Base-by-base conservation (phyloP, 129 eudicot species). In the Pittosporum tobira region DNA sequence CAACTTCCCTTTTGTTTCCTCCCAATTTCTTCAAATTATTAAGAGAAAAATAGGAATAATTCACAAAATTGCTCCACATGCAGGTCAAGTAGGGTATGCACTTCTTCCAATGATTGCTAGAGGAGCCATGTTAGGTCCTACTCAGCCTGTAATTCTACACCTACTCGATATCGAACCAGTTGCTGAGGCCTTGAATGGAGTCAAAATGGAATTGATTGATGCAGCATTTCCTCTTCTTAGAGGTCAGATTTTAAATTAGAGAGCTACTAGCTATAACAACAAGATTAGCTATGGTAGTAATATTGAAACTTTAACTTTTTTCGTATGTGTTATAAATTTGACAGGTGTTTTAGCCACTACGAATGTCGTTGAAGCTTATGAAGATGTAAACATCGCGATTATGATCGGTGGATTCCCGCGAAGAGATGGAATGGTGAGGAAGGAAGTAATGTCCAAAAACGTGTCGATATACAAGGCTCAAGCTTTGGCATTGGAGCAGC, bases 381-480 rank as follows among this genome's bases (percentile, higher is more conserved):
- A 64, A 66, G 88, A 76, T 27, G 95, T 84, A 43, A 61, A 84
- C 44, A 71, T 89, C 3, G 97, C 95, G 27, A 62, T 89, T 12
- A 84, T 89, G 95, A 64, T 89, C 44, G 97, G 93, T 48, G 97
- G 95, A 34, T 81, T 89, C 60, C 95, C 91, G 3, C 66, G 85
- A 31, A 82, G 61, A 61, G 85, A 89, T 70, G 95, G 88, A 45
- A 80, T 77, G 80, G 78, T 68, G 36, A 59, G 78, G 51, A 84
- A 75, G 65, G 95, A 82, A 59, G 46, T 89, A 0, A 81, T 85
- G 83, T 69, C 85, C 9, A 89, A 75, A 46, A 84, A 89, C 64
- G 80, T 84, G 0, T 82, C 85, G 1, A 89, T 85, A 48, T 89
- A 84, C 71, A 84, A 84, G 68, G 81, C 81, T 47, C 97, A 84